Conservation (phyloP, 768 basidiomycete species). For the Tricholoma terreum region DNA sequence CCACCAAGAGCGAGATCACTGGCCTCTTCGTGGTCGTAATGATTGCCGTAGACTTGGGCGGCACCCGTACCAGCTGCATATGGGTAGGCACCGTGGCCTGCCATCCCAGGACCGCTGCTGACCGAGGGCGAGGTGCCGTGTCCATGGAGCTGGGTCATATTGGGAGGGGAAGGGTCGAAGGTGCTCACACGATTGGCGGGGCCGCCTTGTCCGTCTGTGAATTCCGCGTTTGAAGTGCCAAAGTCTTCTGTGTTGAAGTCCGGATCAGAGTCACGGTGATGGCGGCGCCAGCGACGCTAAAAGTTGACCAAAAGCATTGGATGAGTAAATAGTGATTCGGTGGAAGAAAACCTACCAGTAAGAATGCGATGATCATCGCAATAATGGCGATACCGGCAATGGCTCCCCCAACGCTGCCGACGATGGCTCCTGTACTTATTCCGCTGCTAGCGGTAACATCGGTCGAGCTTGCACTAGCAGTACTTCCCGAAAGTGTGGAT, state of each 20-base stretch:
- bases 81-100: conserved; percentile 38
- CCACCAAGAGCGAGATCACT: conserved; percentile 30
- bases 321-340: neutral
- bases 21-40: conserved; percentile 26
- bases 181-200: conserved; percentile 21
- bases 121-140: conserved; percentile 28
- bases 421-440: conserved; percentile 39
- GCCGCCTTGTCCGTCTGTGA: neutral
- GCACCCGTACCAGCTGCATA: conserved; percentile 21
- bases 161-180: conserved; percentile 23
- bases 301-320: conserved; percentile 1
- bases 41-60: conserved; percentile 40
- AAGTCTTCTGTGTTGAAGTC: conserved; percentile 35
- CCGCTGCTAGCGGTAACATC: conserved; percentile 15
- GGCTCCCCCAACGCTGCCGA: conserved; percentile 37
- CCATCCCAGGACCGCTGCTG: conserved; percentile 31
- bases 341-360: conserved; percentile 33
- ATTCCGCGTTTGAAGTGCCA: conserved; percentile 3
- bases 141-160: conserved; percentile 23
- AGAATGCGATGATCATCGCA: conserved; percentile 35
- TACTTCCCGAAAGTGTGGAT: conserved; percentile 16
- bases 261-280: conserved; percentile 23
- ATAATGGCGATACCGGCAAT: conserved; percentile 36
- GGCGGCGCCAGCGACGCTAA: conserved; percentile 37
- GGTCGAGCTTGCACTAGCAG: conserved; percentile 12